phyloP scores from a whole-genome alignment of 2,329 filamentous ascomycete species.

The Nothopassalora personata region DNA sequence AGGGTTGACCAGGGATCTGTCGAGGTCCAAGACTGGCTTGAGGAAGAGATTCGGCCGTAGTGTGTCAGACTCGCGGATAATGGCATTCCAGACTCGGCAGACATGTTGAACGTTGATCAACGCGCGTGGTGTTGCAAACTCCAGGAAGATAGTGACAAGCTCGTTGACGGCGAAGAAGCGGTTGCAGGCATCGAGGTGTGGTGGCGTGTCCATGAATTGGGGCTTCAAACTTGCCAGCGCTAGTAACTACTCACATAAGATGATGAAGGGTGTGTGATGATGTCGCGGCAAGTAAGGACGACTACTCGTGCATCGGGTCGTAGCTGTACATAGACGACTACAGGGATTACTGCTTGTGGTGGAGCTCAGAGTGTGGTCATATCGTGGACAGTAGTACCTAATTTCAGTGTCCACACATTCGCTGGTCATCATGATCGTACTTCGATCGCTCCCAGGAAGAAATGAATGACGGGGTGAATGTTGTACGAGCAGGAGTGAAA shows the following conservation, averaged over 20 bases:
- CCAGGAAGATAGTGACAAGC: conserved; percentile 8
- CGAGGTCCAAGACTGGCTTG: neutral
- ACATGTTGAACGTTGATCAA: conserved; percentile 13
- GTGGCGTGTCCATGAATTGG: neutral
- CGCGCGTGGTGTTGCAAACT: conserved; percentile 1
- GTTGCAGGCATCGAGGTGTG: conserved; percentile 2
- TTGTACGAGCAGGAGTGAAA: no score
- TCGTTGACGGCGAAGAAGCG: conserved; percentile 15
- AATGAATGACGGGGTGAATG: no score
- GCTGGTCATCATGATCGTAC: no score
- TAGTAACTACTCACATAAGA: neutral
- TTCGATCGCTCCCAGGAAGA: no score
- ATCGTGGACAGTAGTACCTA: no score
- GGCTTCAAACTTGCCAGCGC: neutral
- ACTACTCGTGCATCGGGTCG: no score
- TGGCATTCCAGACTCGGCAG: conserved; percentile 7
- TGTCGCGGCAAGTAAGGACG: no score
- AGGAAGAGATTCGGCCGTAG: conserved; percentile 10
- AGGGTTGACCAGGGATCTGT: conserved; percentile 3
- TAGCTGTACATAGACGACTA: no score
- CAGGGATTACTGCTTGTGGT: no score
- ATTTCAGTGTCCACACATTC: no score
- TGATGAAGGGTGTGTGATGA: no score
- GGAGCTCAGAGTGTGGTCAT: no score
- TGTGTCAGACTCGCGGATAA: conserved; percentile 1